Base-by-base conservation (phyloP, 176 grass and related monocot genomes). In the Tillandsia fasciculata region DNA sequence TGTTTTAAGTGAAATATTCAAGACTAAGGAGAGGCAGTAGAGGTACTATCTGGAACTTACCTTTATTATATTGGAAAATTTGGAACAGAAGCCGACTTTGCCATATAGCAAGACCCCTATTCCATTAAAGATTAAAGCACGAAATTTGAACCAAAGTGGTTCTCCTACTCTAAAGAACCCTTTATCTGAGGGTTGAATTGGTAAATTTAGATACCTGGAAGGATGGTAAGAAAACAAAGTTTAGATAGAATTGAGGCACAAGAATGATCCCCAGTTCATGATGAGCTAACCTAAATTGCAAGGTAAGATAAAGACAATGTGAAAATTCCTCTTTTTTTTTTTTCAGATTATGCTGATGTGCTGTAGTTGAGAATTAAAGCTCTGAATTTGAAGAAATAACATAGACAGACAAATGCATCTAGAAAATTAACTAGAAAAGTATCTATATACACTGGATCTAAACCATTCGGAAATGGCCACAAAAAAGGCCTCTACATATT, bases 41-140 rank as follows among this genome's bases (percentile, higher is more conserved):
- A 64, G 24, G 67, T 51, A 72, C 56, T 27, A n/a, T 9, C 73
- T 65, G 61, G 33, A 56, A 64, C 70, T 66, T 78, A 89, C 88
- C 92, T 89, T 96, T 74, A 89, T 81, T 54, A 92, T 74, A 71
- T 74, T 92, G 11, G 76, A 92, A 87, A 89, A 85, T 83, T 92
- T 96, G 27, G 82, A 83, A 76, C 74, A 92, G 73, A 92, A 92
- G 51, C 71, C 78, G 58, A 74, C 68, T 89, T 92, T 96, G 23
- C 92, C 88, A 1, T 89, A 78, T 64, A 96, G 73, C 78, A 96
- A 87, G 66, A 89, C 83, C 64, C 86, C 86, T 70, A 87, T 58
- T 74, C 79, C 75, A 69, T 89, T 70, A 83, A 96, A 92, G 77
- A 96, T 83, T 51, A 70, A 71, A 51, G 49, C 66, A 23, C 76